Conservation (phyloP, 805 yeast species). For the Limtongia smithiae region DNA sequence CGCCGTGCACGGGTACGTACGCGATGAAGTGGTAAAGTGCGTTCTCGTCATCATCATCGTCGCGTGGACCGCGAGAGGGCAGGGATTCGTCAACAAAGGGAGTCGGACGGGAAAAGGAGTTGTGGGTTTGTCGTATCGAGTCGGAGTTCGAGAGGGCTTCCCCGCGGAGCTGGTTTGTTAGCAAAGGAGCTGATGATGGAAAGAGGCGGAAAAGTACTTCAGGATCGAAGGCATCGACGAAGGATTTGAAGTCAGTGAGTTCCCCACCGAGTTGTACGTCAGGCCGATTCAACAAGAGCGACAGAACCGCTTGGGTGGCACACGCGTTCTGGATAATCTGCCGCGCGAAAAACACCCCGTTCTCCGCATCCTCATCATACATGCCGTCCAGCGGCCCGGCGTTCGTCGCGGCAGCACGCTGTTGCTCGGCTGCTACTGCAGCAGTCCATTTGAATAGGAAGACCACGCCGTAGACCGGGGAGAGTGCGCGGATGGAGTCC, state of each 20-base stretch:
- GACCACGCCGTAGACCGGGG: conserved; percentile 55
- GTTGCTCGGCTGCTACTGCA: conserved; percentile 37
- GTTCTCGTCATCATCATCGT: conserved; percentile 41
- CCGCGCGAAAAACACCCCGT: conserved; percentile 53
- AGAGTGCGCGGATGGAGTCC: conserved; percentile 38
- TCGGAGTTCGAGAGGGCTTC: conserved; percentile 61
- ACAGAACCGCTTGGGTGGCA: conserved; percentile 68
- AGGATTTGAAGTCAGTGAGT: conserved; percentile 47
- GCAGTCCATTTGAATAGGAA: conserved; percentile 60
- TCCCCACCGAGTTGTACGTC: conserved; percentile 48
- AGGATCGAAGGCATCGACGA: conserved; percentile 53
- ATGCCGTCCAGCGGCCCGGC: conserved; percentile 44
- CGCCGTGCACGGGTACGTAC: conserved; percentile 45
- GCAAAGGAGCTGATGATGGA: background rate
- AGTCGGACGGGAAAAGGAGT: conserved; percentile 57
- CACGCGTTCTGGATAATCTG: conserved; percentile 68
- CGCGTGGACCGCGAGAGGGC: conserved; percentile 10
- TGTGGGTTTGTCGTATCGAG: conserved; percentile 53
- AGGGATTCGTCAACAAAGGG: conserved; percentile 47
- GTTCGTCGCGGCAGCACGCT: conserved; percentile 18
- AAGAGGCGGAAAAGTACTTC: conserved; percentile 8
- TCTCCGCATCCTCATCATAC: conserved; percentile 39
- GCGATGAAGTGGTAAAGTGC: conserved; percentile 62
- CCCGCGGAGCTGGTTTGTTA: conserved; percentile 43
- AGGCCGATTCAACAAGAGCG: conserved; percentile 48